Evolutionary conservation across 345 rosid genomes (phyloP), one percentile per base, ranked within the genome.

Genomic region (Pistacia atlantica): DNA sequence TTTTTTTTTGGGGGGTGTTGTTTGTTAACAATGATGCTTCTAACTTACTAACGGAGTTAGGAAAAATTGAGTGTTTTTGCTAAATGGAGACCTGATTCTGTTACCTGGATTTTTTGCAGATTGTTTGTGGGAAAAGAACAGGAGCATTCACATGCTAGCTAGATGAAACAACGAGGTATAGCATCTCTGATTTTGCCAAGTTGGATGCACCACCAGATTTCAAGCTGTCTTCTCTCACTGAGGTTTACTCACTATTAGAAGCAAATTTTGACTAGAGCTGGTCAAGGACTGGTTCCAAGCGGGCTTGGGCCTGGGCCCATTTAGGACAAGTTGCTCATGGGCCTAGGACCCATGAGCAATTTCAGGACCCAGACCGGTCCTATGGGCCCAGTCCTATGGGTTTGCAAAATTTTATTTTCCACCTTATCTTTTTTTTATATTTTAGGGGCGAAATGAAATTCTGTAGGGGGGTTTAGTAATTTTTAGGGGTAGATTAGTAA

Each of bases 111-210:
- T 77, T 74, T 74, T 77, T 80, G 69, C 86, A 95, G 99, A 79
- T 95, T 65, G 89, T 83, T 62, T 93, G 99, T 79, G 99, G 99
- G 55, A 95, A 90, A 84, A 80, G 83, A 75, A 97, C 97, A 4
- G 97, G 99, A 79, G 87, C 99, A 22, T 83, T 90, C 55, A 90
- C 99, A 11, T 93, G 98, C 78, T 86, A 93, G 86, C 98, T 95
- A 67, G 98, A 93, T 83, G 94, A 89, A 80, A 86, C 83, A 3
- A 97, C 89, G 77, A 88, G 87, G 76, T 95, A 90, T 73, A 76
- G 80, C 51, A 70, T 87, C 73, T 65, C 85, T 11, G 93, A 93
- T 77, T 89, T 84, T 74, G 77, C 88, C 45, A 76, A 78, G 25
- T 68, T 82, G 31, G 90, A 87, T 57, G 75, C 85, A 46, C 78